Conservation (phyloP, 176 grass and related monocot species). For the Rhynchospora pubera region DNA sequence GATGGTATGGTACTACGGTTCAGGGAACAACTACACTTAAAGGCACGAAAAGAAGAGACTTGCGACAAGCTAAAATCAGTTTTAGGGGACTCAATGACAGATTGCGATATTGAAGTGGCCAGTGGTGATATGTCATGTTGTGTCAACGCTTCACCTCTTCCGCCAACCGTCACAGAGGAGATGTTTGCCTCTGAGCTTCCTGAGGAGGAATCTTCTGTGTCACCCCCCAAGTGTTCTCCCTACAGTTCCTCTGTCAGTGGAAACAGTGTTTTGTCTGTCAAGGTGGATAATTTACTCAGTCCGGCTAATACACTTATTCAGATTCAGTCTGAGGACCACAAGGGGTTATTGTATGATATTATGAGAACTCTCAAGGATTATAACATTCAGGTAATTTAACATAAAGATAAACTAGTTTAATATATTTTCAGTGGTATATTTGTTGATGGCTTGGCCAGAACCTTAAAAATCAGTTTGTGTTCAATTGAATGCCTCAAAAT, state of each 20-base stretch:
- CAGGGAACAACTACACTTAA: constrained; percentile 74
- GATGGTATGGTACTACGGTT: background rate
- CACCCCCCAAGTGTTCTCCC: background rate
- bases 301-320: constrained; percentile 69
- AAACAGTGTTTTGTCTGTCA: constrained; percentile 28
- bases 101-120: constrained; percentile 52
- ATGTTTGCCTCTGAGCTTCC: constrained; percentile 38
- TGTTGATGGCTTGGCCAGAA: background rate
- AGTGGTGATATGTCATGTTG: constrained; percentile 36
- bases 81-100: constrained; percentile 50
- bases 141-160: constrained; percentile 37
- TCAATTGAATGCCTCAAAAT: background rate
- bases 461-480: background rate
- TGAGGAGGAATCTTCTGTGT: constrained; percentile 26
- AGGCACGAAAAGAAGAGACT: constrained; percentile 56
- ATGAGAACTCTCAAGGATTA: constrained; percentile 80
- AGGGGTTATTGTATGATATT: constrained; percentile 78
- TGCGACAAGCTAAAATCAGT: constrained; percentile 41
- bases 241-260: background rate
- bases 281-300: constrained; percentile 62
- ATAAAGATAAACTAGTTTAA: background rate
- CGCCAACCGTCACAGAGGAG: constrained; percentile 29
- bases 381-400: constrained; percentile 60
- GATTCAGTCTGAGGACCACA: constrained; percentile 56
- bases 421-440: background rate